Base-by-base conservation (phyloP, 2,329 filamentous ascomycete species). In the Clonostachys sp. region DNA sequence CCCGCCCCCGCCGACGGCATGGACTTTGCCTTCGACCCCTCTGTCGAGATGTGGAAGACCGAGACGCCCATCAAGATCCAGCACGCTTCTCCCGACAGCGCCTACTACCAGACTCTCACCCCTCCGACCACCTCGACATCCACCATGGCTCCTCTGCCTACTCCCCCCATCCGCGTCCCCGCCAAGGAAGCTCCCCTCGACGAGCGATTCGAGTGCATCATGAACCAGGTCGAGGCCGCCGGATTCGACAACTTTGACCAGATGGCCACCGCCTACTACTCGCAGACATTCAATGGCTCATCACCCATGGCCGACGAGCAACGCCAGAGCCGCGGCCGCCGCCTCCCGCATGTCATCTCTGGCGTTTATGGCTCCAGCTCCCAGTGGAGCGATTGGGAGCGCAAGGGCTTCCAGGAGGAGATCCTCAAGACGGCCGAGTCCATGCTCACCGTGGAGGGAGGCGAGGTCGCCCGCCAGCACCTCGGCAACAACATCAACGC, bases 161-260 rank as follows among this genome's bases (percentile, higher is more conserved):
- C 41, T 18, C n/a, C 41, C 17, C 20, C 36, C 36, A n/a, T n/a
- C 14, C 41, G 41, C 41, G 20, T 20, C 14, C 30, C 50, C 7
- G 33, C 43, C n/a, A 46, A 18, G 17, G 44, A 42, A 18, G 33
- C 36, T 33, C 40, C 46, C 35, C 16, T 57, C 5, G 54, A 57
- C 36, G 52, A 57, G n/a, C 52, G 53, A 12, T 44, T 58, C 6
- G 53, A 56, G 35, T 48, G 47, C 34, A 53, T 58, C 43, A 55
- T 60, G 53, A 48, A 52, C 17, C 50, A 53, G 13, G 51, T 53
- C 3, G 50, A 56, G 30, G 54, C 53, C 3, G 51, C 48, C 3
- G 59, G 57, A 6, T 61, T 61, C 38, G 51, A 55, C 4, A 57
- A 47, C 14, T 58, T 63, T 17, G 59, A 63, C 30, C 51, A 55